Evolutionary conservation across 805 yeast genomes (phyloP), one percentile per base, ranked within the genome.

Genomic region (Ogataea nitratoaversa): DNA sequence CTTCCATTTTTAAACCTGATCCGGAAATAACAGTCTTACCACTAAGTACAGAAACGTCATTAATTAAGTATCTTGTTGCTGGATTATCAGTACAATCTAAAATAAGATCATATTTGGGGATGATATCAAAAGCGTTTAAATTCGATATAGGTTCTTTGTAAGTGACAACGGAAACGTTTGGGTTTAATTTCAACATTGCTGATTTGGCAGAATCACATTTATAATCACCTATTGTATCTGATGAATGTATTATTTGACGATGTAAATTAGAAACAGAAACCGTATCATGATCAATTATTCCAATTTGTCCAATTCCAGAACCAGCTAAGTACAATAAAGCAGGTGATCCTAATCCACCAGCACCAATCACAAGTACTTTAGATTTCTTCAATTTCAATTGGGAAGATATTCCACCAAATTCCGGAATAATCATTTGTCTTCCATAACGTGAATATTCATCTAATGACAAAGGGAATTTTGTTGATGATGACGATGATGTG

Each of bases 31-130:
- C 72, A 0, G 96, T 81, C 43, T 78, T 78, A 0, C 78, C 76
- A 1, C 75, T 57, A 1, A 82, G 49, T 0, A 87, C 95, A 11
- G 89, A 79, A 1, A 81, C 84, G 60, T 93, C 99, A 41, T 87
- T 85, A 25, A 93, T 77, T 44, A 93, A 70, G 57, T 93, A 93
- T 48, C 99, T 67, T 0, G 95, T 79, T 32, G 78, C 75, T 11
- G 98, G 98, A 2, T 91, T 79, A 62, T 93, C 99, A 0, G 99
- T 91, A 56, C 99, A 95, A 61, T 93, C 99, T 17, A 93, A 65
- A 4, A 93, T 78, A 24, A 84, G 45, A 54, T 91, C 96, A 61
- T 84, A 89, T 4, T 64, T 50, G n/a, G 59, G 51, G 36, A 89
- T 69, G 1, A 88, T 74, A 0, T 62, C 71, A 50, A 84, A 78